A percentile compares a stretch with the other conserved stretches of the same genome.
phyloP scores from a whole-genome alignment of 257 asterid species.

The Nicotiana noctiflora region DNA sequence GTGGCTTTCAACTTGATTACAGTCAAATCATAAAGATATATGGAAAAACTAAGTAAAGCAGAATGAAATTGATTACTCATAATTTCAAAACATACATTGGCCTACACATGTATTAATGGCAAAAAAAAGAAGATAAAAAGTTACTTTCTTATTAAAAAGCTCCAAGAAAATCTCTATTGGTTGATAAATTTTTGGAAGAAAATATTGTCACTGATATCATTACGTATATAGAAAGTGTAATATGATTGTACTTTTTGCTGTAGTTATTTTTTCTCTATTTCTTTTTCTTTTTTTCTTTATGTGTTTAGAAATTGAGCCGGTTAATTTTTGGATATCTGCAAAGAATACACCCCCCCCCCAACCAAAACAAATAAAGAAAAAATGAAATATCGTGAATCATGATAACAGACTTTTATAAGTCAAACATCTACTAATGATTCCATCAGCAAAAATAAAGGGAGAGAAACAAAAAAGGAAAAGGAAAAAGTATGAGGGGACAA shows the following conservation, averaged over 20 bases:
- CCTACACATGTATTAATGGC: neutral
- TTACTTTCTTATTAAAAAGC: neutral
- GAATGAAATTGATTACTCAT: neutral
- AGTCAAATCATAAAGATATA: neutral
- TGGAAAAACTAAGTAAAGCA: neutral
- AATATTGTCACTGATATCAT: neutral
- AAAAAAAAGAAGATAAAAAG: neutral
- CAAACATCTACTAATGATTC: neutral
- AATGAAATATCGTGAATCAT: neutral
- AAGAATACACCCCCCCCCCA: neutral
- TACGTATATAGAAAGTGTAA: neutral
- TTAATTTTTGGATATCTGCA: neutral
- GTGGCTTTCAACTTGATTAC: neutral
- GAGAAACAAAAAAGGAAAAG: neutral
- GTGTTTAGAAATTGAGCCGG: neutral
- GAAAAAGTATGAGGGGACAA: neutral
- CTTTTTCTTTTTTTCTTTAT: neutral
- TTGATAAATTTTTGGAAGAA: neutral
- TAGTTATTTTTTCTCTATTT: neutral
- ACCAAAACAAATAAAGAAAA: neutral
- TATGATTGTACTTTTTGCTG: neutral
- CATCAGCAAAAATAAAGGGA: neutral
- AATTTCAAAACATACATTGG: neutral
- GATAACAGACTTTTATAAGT: neutral
- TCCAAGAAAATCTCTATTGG: neutral